These are phyloP conservation scores for Trypanosoma conorhini DNA, from an alignment of 208 protist species.

Conservation along the genomic window DNA sequence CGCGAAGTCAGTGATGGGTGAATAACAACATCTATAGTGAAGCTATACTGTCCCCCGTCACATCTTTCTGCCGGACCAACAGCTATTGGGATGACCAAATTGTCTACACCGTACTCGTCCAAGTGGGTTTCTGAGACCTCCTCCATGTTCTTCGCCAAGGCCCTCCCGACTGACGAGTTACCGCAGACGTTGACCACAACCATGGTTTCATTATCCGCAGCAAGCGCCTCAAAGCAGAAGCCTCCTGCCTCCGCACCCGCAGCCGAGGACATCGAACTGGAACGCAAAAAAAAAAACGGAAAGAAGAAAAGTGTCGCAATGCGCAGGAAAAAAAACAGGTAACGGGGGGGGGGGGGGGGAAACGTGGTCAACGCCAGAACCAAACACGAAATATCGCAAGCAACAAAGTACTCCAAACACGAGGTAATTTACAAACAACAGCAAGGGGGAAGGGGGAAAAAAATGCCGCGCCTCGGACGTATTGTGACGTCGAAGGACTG, in stretches of 20 bases:
- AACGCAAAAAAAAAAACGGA: neutral
- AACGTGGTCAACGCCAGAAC: no score
- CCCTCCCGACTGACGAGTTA: constrained; percentile 57
- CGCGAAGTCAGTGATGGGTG: constrained; percentile 60
- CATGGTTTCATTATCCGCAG: constrained; percentile 41
- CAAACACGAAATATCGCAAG: no score
- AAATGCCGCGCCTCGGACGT: no score
- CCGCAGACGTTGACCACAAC: constrained; percentile 86
- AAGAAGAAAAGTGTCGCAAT: neutral
- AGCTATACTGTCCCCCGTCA: constrained; percentile 31
- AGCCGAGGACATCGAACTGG: constrained; percentile 15
- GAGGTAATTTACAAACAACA: no score
- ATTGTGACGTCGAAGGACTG: no score
- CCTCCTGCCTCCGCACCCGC: constrained; percentile 27
- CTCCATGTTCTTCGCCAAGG: constrained; percentile 73
- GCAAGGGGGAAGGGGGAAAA: no score
- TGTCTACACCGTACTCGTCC: constrained; percentile 80
- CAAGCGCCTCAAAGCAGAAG: constrained; percentile 49
- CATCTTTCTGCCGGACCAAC: constrained; percentile 47
- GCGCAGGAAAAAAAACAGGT: no score
- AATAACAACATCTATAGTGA: constrained; percentile 79
- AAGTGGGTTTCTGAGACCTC: constrained; percentile 56
- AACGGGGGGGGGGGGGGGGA: no score
- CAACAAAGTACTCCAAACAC: no score
- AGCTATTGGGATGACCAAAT: constrained; percentile 86